A percentile compares a stretch with the other conserved stretches of the same genome.
These are phyloP conservation scores for Syncephalastrum contaminatum DNA, from an alignment of 371 early-diverging fungal genomes.

Conservation along the genomic window DNA sequence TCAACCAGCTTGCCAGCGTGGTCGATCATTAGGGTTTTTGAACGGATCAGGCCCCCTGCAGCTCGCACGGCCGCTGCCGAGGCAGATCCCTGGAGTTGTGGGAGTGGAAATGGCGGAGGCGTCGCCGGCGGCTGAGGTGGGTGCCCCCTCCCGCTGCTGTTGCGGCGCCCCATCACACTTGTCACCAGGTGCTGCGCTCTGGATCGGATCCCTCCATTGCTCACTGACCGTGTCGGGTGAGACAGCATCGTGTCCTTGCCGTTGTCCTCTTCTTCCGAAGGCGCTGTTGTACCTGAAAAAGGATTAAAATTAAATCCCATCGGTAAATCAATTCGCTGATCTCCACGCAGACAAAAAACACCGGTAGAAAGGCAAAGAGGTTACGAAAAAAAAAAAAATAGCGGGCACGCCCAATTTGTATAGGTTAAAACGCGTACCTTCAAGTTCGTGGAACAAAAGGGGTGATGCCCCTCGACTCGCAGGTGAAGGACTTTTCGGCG, in stretches of 20 bases:
- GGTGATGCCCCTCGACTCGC: too few relatives aligned
- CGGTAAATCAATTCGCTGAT: neutral
- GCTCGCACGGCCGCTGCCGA: neutral
- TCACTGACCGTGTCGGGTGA: slow-evolving; percentile 6
- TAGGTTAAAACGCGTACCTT: too few relatives aligned
- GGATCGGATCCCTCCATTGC: slow-evolving; percentile 16
- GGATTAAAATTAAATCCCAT: neutral
- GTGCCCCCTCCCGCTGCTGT: neutral
- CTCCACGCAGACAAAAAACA: too few relatives aligned
- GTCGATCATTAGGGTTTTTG: slow-evolving; percentile 18
- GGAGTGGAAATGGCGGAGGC: slow-evolving; percentile 6
- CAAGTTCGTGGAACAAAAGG: too few relatives aligned
- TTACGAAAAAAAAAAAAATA: too few relatives aligned
- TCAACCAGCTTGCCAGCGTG: slow-evolving; percentile 17
- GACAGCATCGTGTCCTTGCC: neutral
- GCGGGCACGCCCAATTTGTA: too few relatives aligned
- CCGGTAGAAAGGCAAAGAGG: too few relatives aligned
- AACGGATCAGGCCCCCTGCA: slow-evolving; percentile 16
- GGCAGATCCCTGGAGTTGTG: slow-evolving; percentile 1
- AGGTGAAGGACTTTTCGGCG: slow-evolving; percentile 2
- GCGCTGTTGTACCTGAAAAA: slow-evolving; percentile 1
- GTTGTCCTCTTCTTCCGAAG: neutral
- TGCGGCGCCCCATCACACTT: slow-evolving; percentile 25
- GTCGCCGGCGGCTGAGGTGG: too few relatives aligned
- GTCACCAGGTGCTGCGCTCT: slow-evolving; percentile 24